These are phyloP conservation scores for Monilinia fructigena DNA, from an alignment of 2,329 filamentous ascomycete species.

Conservation along the genomic window DNA sequence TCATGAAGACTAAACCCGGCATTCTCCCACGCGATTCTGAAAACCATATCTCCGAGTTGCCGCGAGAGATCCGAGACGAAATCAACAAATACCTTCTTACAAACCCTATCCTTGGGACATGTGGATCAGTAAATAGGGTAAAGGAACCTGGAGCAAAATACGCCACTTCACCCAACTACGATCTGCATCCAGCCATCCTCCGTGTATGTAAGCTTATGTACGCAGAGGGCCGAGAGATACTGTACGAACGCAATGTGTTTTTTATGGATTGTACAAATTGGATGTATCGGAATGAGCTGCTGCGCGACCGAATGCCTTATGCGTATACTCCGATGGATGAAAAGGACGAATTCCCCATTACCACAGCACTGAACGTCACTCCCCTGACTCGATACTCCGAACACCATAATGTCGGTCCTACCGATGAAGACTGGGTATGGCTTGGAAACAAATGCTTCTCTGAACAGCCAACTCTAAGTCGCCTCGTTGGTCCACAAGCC, in stretches of 20 bases:
- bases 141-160: not conserved
- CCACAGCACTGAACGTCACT: not conserved
- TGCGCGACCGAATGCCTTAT: too few relatives aligned
- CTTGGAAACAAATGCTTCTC: not conserved
- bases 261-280: slow-evolving; percentile 11
- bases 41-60: not conserved
- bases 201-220: not conserved
- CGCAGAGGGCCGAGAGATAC: not conserved
- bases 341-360: not conserved
- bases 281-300: not conserved
- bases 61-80: not conserved
- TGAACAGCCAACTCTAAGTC: not conserved
- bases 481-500: not conserved
- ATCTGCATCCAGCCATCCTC: not conserved
- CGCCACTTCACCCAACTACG: not conserved
- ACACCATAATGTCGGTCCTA: not conserved
- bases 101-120: not conserved
- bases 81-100: not conserved
- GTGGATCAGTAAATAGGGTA: not conserved
- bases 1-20: not conserved
- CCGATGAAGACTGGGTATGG: not conserved
- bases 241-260: not conserved
- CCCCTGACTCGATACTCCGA: not conserved
- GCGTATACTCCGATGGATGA: not conserved
- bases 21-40: not conserved